A percentile compares a stretch with the other conserved stretches of the same genome.
Evolutionary conservation across 208 protist genomes (phyloP).

Genomic region (Trichomonas tenax): DNA sequence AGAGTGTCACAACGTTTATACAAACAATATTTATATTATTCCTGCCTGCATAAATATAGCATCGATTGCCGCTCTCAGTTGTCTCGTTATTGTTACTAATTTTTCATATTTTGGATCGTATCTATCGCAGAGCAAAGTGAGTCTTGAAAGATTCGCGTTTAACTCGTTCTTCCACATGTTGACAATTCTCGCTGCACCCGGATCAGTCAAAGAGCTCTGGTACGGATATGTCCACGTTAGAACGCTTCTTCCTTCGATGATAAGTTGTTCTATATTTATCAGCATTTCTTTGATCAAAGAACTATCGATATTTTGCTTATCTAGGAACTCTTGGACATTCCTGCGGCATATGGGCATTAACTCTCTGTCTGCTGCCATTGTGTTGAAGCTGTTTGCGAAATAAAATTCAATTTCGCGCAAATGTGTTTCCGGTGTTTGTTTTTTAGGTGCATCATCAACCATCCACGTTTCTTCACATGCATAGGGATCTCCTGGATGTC

Average conservation of each 20-base stretch:
- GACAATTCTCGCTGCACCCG: neutral
- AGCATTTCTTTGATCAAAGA: neutral
- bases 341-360: neutral
- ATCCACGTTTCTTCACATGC: neutral
- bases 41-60: neutral
- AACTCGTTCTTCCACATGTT: neutral
- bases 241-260: neutral
- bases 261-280: neutral
- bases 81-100: neutral
- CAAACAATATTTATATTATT: neutral
- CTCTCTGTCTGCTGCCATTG: neutral
- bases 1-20: too few relatives aligned
- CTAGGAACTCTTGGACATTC: neutral
- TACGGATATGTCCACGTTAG: neutral
- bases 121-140: neutral
- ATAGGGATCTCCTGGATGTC: neutral
- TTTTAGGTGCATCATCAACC: neutral
- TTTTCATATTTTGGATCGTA: neutral
- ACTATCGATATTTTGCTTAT: neutral
- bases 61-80: neutral
- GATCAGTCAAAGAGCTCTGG: neutral
- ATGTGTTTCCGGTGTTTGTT: neutral
- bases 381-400: neutral
- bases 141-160: neutral
- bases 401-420: neutral